phyloP scores from a whole-genome alignment of 1,284 basidiomycete species.

The Cerioporus squamosus region DNA sequence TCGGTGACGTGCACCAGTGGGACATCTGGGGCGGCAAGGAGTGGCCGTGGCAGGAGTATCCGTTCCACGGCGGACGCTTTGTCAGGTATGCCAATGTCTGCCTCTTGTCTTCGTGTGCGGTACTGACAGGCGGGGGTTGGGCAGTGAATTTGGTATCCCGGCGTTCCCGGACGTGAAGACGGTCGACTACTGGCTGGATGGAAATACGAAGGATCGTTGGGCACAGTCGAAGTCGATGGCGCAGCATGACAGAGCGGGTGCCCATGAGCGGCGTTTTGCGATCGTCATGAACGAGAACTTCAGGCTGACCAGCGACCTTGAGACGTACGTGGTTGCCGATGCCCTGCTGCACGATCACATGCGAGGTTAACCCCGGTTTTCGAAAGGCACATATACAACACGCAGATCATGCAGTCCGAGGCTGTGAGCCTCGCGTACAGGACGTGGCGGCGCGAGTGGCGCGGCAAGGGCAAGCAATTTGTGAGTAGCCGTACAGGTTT shows the following conservation, averaged over 20 bases:
- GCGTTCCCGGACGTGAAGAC: slow-evolving; percentile 58
- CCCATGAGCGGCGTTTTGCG: slow-evolving; percentile 60
- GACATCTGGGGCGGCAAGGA: slow-evolving; percentile 65
- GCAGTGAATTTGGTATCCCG: slow-evolving; percentile 63
- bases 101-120: background rate
- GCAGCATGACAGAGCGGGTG: slow-evolving; percentile 61
- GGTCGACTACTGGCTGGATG: slow-evolving; percentile 55
- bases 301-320: slow-evolving; percentile 52
- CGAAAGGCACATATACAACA: slow-evolving; percentile 54
- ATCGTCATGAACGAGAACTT: slow-evolving; percentile 69
- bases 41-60: slow-evolving; percentile 61
- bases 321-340: slow-evolving; percentile 43
- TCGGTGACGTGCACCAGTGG: slow-evolving; percentile 69
- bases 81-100: slow-evolving; percentile 47
- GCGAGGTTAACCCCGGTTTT: background rate
- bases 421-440: slow-evolving; percentile 57
- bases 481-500: slow-evolving; percentile 31
- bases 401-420: slow-evolving; percentile 64
- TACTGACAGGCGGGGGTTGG: background rate
- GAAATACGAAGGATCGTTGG: slow-evolving; percentile 47
- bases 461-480: slow-evolving; percentile 54
- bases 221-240: slow-evolving; percentile 58
- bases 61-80: slow-evolving; percentile 57
- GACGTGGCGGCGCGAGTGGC: slow-evolving; percentile 59
- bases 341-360: background rate